Evolutionary conservation across 805 yeast species (phyloP), one percentile per base, ranked within the genome.

Genomic region (Kazachstania psychrophila): DNA sequence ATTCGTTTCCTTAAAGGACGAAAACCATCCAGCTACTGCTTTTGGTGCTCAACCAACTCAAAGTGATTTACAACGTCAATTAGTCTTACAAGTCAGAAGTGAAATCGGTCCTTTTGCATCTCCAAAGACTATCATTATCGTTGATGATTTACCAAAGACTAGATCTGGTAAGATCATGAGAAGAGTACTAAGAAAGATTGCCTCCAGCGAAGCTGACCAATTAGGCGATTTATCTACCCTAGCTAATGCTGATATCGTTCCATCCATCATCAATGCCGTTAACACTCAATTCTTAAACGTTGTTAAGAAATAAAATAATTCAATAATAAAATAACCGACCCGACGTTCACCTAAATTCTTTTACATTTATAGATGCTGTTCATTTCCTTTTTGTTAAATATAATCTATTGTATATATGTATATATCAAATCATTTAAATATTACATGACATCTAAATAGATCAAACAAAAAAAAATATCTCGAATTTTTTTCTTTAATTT

Each of bases 111-210:
- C 86, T 33, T 86, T 86, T 64, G 98, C 98, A 15, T 94, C 97
- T 39, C 98, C 98, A 56, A 88, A 88, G 46, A 40, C 48, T n/a
- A 78, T 88, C 41, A 68, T 80, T 50, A 66, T 88, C 41, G 94
- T 89, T 38, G 79, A 77, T 42, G 97, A 92, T 58, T 75, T 92
- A 62, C 98, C 98, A 65, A 92, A 89, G 75, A 92, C 98, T 17
- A 78, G 98, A 68, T 86, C 96, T 9, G 98, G 98, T 51, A 92
- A 92, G 73, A 89, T 92, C 58, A 89, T 92, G 95, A 83, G 98
- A 72, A 84, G 98, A 70, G 82, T 92, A 45, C 73, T 92, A 64
- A 80, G 98, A 43, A 92, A 92, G 68, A 75, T 89, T 43, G 79
- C 87, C 38, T 78, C 92, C 36, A 88, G 89, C 48, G 96, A 89